Base-by-base conservation (phyloP, 2,329 filamentous ascomycete species). In the Alternaria incomplexa region DNA sequence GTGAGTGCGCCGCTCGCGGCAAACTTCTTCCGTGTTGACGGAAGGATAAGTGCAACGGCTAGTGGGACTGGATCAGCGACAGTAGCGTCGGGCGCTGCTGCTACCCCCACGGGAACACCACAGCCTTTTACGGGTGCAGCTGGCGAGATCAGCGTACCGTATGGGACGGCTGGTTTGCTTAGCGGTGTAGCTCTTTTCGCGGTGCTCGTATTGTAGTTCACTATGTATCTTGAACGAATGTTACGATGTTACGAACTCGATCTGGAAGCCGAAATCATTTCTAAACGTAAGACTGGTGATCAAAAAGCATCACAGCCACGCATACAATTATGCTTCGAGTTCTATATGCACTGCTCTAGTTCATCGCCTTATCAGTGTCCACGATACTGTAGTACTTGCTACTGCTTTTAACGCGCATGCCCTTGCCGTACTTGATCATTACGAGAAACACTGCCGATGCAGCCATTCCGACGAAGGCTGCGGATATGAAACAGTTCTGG, bases 391-490 rank as follows among this genome's bases (percentile, higher is more conserved):
- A 78, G 55, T 79, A 78, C 59, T 67, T 70, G 5, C 81, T 60
- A 30, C 64, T 77, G 17, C 65, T 71, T 17, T 46, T 56, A 6
- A 61, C 30, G 25, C 69, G 64, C 69, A 84, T 71, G 8, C 62
- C 64, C 62, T 84, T 85, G 3, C 86, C 86, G 61, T 77, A 87
- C 66, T 79, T 83, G 11, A 87, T 81, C 67, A 87, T 82, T 1
- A 82, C 48, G 11, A 86, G 66, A 5, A 80, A 72, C 0, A 76
- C 80, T 17, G 75, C 70, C 4, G 77, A 76, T 51, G 81, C 80
- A 12, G 81, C 81, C 65, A 83, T 64, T 0, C 81, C 82, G 6
- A 80, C 77, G 59, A 83, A 81, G 0, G 77, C 82, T 3, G 81
- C 82, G 1, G 80, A 72, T 12, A 83, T 74, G 58, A 83, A 83